Percentiles rank a stretch among this genome's conserved stretches.
Conservation (phyloP, 2,329 filamentous ascomycete genomes). For the Diaporthe citrichinensis region DNA sequence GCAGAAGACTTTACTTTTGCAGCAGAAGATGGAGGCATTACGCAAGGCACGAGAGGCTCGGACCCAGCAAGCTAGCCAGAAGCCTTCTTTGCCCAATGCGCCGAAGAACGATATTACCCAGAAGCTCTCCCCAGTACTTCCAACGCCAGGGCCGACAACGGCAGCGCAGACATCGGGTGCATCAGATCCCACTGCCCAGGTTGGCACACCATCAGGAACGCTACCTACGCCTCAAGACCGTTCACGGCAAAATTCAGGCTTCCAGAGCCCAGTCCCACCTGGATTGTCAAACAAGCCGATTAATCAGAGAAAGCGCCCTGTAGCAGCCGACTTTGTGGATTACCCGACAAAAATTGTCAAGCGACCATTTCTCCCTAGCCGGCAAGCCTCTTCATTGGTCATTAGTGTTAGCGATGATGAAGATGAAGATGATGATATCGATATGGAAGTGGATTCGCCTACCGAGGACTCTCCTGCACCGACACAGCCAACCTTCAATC, state of each 20-base stretch:
- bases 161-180: slow-evolving; percentile 23
- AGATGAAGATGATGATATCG: slow-evolving; percentile 75
- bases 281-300: slow-evolving; percentile 23
- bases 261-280: slow-evolving; percentile 30
- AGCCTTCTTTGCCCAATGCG: slow-evolving; percentile 24
- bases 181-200: neutral
- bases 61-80: slow-evolving; percentile 53
- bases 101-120: slow-evolving; percentile 28
- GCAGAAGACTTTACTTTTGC: slow-evolving; percentile 80
- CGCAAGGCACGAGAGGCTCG: slow-evolving; percentile 66
- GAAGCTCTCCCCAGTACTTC: neutral
- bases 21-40: slow-evolving; percentile 84
- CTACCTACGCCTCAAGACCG: neutral
- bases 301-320: slow-evolving; percentile 58
- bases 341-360: slow-evolving; percentile 63
- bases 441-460: slow-evolving; percentile 76
- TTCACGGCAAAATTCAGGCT: neutral
- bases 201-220: neutral
- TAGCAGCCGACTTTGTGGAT: slow-evolving; percentile 80
- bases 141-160: slow-evolving; percentile 21
- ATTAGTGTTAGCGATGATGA: slow-evolving; percentile 87
- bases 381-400: slow-evolving; percentile 75
- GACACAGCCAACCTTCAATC: slow-evolving; percentile 49
- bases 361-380: slow-evolving; percentile 73
- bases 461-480: slow-evolving; percentile 56